These are phyloP conservation scores for Paramyrothecium roridum DNA, from an alignment of 2,329 filamentous ascomycete species.

Conservation along the genomic window DNA sequence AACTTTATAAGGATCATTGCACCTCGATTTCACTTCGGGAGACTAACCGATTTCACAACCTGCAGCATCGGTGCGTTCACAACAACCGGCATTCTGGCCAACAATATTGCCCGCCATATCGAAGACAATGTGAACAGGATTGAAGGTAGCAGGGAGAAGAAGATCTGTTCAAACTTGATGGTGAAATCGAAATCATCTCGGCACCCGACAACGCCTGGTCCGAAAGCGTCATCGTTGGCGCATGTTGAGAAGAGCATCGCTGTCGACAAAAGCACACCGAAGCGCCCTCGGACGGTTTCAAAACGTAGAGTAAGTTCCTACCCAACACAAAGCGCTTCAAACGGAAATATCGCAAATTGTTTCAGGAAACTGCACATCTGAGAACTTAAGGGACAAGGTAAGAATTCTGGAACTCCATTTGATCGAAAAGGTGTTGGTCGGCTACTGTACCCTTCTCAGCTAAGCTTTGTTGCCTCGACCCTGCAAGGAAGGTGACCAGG, in stretches of 20 bases:
- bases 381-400: no score
- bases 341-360: no score
- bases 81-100: neutral
- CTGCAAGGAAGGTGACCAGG: no score
- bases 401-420: no score
- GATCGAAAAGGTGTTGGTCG: no score
- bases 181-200: constrained; percentile 45
- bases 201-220: constrained; percentile 37
- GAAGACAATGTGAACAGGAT: constrained; percentile 19
- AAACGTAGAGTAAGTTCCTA: no score
- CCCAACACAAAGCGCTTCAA: no score
- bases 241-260: constrained; percentile 11
- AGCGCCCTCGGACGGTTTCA: no score
- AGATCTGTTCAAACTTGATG: constrained; percentile 38
- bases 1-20: neutral
- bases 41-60: neutral
- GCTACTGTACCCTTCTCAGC: no score
- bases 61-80: neutral
- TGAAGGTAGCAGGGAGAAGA: constrained; percentile 36
- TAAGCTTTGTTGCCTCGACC: no score
- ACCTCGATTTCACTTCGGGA: neutral
- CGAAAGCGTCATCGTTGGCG: constrained; percentile 31
- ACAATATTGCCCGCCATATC: neutral
- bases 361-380: no score
- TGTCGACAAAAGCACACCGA: no score